Evolutionary conservation across 2,329 filamentous ascomycete species (phyloP), one percentile per base, ranked within the genome.

Genomic region (Ophiostoma montium): DNA sequence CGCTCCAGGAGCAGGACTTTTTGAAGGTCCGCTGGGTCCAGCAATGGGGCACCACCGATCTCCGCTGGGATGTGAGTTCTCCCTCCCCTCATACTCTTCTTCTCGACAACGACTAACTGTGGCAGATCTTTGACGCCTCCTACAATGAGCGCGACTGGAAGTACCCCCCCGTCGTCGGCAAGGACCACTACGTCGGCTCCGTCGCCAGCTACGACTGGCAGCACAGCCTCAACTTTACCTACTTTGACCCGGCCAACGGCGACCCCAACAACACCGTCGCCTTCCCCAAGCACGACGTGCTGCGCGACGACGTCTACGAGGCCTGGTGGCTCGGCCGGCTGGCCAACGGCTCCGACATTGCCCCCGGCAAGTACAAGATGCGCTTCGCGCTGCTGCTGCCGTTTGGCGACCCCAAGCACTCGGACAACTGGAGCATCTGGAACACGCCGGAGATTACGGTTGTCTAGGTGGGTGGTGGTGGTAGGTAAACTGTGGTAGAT

Each of bases 41-140:
- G 23, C 23, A 27, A 8, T 27, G 23, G 23, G 23, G 23, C 4
- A 27, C 23, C 23, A 5, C 23, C 8, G 23, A 27, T 4, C 23
- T 27, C 23, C 23, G 23, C 23, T 27, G 23, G 23, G 23, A 27
- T 27, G 23, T 27, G 8, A 27, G 23, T 27, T 23, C 35, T 52
- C 50, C 27, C 50, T 12, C 56, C 56, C 48, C 51, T 52, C 35
- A 57, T 55, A 45, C 30, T 50, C 2, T 52, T 57, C 12, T 57
- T 53, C 54, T 51, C 54, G 3, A 50, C 54, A n/a, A n/a, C n/a
- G n/a, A n/a, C n/a, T n/a, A n/a, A n/a, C n/a, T n/a, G 7, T 32
- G 42, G 5, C 23, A 27, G 23, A 27, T 27, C 18, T 49, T 19
- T 16, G 47, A 44, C 21, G 18, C 31, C 21, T 21, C 21, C n/a